A percentile compares a stretch with the other conserved stretches of the same genome.
Conservation (phyloP, 1,284 basidiomycete genomes). For the Wallemia hederae region DNA sequence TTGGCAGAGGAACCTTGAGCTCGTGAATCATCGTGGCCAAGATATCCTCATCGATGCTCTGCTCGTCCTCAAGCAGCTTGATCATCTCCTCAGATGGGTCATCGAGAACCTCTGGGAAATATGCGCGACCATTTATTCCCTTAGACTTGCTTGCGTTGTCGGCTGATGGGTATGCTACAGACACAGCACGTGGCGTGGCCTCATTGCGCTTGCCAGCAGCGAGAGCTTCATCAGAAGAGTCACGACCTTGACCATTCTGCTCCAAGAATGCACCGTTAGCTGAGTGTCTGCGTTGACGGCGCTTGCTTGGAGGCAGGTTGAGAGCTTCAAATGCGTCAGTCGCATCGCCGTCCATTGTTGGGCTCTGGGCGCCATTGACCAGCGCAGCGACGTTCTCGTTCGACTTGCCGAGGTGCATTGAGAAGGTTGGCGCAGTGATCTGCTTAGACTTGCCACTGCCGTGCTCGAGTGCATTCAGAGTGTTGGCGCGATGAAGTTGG, state of each 20-base stretch:
- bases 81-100: constrained; percentile 88
- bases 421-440: constrained; percentile 39
- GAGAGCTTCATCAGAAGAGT: constrained; percentile 51
- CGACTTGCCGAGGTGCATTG: constrained; percentile 3
- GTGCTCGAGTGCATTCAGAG: constrained; percentile 51
- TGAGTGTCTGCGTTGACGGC: constrained; percentile 53
- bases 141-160: constrained; percentile 32
- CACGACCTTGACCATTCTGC: constrained; percentile 29
- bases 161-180: constrained; percentile 51
- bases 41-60: constrained; percentile 77
- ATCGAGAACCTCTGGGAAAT: constrained; percentile 32
- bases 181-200: constrained; percentile 54
- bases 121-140: constrained; percentile 35
- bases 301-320: constrained; percentile 11
- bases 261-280: constrained; percentile 48
- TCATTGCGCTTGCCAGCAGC: constrained; percentile 38
- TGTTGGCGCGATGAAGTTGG: constrained; percentile 78
- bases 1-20: constrained; percentile 76
- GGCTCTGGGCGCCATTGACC: constrained; percentile 10
- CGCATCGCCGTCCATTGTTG: not conserved
- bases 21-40: constrained; percentile 67
- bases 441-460: constrained; percentile 22
- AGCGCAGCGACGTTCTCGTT: constrained; percentile 2
- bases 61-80: constrained; percentile 65
- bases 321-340: constrained; percentile 4